A percentile compares a stretch with the other conserved stretches of the same genome.
phyloP scores from a whole-genome alignment of 1,139 yeast species.

The Diutina mesorugosa region DNA sequence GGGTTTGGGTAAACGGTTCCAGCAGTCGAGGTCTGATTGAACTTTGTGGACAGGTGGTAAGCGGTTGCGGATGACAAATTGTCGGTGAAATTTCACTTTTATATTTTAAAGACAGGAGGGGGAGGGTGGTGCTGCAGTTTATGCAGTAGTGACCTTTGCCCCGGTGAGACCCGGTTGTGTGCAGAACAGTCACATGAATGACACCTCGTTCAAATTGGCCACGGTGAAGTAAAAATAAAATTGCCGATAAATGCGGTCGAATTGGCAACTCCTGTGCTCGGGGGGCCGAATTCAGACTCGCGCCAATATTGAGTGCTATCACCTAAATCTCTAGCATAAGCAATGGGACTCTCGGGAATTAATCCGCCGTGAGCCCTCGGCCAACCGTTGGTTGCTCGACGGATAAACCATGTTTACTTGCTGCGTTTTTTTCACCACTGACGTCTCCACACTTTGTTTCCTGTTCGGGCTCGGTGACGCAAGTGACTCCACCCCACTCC shows the following conservation, averaged over 20 bases:
- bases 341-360: not conserved
- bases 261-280: not conserved
- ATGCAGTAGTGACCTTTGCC: constrained; percentile 2
- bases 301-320: not conserved
- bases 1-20: not conserved
- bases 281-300: not conserved
- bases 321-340: no score
- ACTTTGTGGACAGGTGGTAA: not conserved
- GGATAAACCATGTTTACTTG: not conserved
- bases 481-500: not conserved
- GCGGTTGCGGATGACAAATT: not conserved
- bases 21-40: not conserved
- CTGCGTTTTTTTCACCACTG: not conserved
- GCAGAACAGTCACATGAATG: not conserved
- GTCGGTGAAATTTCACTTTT: constrained; percentile 2
- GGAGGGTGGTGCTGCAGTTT: not conserved
- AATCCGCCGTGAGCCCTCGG: not conserved
- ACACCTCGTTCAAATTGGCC: not conserved
- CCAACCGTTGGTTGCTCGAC: not conserved
- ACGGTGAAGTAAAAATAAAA: not conserved
- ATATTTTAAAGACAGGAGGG: not conserved
- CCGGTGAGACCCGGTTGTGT: not conserved
- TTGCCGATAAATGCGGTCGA: constrained; percentile 1
- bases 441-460: not conserved
- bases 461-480: not conserved